Conservation (phyloP, 2,329 filamentous ascomycete species). For the Verticillium klebahnii region DNA sequence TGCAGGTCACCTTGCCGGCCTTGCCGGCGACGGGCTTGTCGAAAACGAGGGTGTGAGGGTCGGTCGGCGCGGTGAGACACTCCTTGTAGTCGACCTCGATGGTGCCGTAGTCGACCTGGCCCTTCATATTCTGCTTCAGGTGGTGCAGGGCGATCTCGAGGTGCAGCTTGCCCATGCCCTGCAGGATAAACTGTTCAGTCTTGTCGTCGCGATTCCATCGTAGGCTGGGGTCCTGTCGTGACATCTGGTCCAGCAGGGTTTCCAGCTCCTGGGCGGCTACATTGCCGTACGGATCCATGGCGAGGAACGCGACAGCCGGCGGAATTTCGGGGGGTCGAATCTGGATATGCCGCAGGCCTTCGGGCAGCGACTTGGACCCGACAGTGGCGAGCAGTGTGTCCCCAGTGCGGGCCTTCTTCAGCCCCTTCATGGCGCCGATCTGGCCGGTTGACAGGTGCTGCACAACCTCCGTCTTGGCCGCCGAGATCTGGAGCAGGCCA, state of each 20-base stretch:
- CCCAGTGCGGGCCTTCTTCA: conserved; percentile 88
- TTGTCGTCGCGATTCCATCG: conserved; percentile 82
- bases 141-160: conserved; percentile 88
- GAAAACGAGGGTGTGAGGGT: conserved; percentile 57
- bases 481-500: conserved; percentile 83
- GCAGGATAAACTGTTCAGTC: conserved; percentile 86
- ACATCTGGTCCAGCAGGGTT: conserved; percentile 68
- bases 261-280: conserved; percentile 77
- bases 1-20: conserved; percentile 71
- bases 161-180: conserved; percentile 95
- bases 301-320: conserved; percentile 94
- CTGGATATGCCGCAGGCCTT: conserved; percentile 68
- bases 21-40: conserved; percentile 80
- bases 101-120: conserved; percentile 77
- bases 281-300: conserved; percentile 75
- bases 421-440: conserved; percentile 86
- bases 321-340: conserved; percentile 85
- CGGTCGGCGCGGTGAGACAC: conserved; percentile 57
- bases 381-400: conserved; percentile 81
- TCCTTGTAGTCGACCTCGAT: conserved; percentile 97
- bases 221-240: conserved; percentile 89
- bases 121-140: conserved; percentile 84
- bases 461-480: conserved; percentile 80
- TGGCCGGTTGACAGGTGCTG: conserved; percentile 77
- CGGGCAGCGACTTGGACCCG: conserved; percentile 56